These are phyloP conservation scores for Heracleum sosnowskyi DNA, from an alignment of 129 eudicot species.

Conservation along the genomic window DNA sequence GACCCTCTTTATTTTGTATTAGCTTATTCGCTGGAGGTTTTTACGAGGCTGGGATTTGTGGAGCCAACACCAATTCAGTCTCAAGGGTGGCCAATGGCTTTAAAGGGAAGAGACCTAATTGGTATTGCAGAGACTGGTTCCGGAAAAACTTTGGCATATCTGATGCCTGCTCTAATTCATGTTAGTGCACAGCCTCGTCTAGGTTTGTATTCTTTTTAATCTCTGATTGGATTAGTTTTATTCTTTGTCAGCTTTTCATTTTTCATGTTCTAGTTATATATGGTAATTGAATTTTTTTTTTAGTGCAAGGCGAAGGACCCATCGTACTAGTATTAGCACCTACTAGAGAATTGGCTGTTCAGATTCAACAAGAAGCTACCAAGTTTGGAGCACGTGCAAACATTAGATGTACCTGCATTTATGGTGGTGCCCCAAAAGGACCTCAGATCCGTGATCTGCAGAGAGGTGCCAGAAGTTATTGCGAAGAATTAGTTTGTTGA, in stretches of 20 bases:
- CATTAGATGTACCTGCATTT: slow-evolving; percentile 81
- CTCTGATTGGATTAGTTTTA: background rate
- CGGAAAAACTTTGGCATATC: slow-evolving; percentile 89
- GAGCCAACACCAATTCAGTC: slow-evolving; percentile 98
- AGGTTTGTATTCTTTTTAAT: slow-evolving; percentile 32
- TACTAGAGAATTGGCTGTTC: slow-evolving; percentile 94
- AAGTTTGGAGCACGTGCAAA: slow-evolving; percentile 70
- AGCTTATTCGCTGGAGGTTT: slow-evolving; percentile 77
- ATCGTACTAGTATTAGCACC: slow-evolving; percentile 84
- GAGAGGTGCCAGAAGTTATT: slow-evolving; percentile 46
- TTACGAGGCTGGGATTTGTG: slow-evolving; percentile 69
- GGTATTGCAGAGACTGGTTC: slow-evolving; percentile 99
- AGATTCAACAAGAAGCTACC: slow-evolving; percentile 78
- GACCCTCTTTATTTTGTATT: slow-evolving; percentile 3
- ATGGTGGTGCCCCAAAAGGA: slow-evolving; percentile 99
- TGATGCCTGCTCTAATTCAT: slow-evolving; percentile 84
- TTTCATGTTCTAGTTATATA: background rate
- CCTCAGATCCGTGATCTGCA: slow-evolving; percentile 97
- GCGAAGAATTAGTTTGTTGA: background rate
- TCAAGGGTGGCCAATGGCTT: slow-evolving; percentile 99
- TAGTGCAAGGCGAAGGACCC: slow-evolving; percentile 93
- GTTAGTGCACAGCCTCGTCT: slow-evolving; percentile 84
- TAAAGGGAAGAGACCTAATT: slow-evolving; percentile 83
- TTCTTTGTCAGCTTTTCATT: background rate
- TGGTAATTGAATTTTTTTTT: background rate